These are phyloP conservation scores for Penicillium psychrofluorescens DNA, from an alignment of 495 filamentous ascomycete species.

Conservation along the genomic window DNA sequence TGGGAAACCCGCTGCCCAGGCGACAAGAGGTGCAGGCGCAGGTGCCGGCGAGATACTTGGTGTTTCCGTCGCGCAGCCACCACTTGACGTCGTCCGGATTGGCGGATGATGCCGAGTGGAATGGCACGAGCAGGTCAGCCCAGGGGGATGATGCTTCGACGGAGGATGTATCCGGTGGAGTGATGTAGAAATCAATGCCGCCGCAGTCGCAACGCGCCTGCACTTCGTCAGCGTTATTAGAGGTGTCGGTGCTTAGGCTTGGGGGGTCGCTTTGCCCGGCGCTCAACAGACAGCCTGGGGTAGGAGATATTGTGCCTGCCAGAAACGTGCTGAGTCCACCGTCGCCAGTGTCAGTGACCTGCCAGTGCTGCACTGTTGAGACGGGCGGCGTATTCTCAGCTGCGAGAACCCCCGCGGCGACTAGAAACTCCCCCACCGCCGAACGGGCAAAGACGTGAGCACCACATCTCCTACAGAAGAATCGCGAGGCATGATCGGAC, in stretches of 20 bases:
- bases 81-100: slow-evolving; percentile 43
- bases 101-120: slow-evolving; percentile 23
- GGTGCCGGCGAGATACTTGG: slow-evolving; percentile 56
- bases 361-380: slow-evolving; percentile 37
- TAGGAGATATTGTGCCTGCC: slow-evolving; percentile 5
- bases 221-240: slow-evolving; percentile 6
- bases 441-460: slow-evolving; percentile 48
- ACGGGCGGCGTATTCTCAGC: slow-evolving; percentile 26
- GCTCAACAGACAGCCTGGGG: slow-evolving; percentile 12
- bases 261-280: slow-evolving; percentile 8
- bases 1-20: slow-evolving; percentile 54
- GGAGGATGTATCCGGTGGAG: slow-evolving; percentile 33
- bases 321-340: slow-evolving; percentile 52
- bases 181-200: slow-evolving; percentile 38
- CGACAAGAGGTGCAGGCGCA: slow-evolving; percentile 61
- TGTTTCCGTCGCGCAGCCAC: slow-evolving; percentile 39
- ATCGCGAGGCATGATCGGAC: slow-evolving; percentile 42
- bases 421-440: slow-evolving; percentile 28
- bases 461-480: slow-evolving; percentile 65
- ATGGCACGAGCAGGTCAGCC: slow-evolving; percentile 47
- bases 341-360: slow-evolving; percentile 44
- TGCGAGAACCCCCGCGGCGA: slow-evolving; percentile 34
- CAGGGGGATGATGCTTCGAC: slow-evolving; percentile 37
- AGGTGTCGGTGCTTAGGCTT: slow-evolving; percentile 3
- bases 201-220: slow-evolving; percentile 35